These are phyloP conservation scores for Fraxinus americana DNA, from an alignment of 257 asterid species.

Conservation along the genomic window DNA sequence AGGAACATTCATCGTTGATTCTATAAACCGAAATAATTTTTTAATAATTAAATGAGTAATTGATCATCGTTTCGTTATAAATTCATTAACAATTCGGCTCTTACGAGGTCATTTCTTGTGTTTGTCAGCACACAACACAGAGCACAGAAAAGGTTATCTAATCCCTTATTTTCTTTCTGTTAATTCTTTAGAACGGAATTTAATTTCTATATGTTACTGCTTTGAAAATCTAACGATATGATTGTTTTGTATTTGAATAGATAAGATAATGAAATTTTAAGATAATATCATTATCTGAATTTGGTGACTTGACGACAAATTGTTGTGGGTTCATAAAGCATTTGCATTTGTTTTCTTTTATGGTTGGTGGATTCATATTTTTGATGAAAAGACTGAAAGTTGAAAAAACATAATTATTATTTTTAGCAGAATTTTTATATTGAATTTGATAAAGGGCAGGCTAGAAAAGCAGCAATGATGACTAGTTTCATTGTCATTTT, in stretches of 20 bases:
- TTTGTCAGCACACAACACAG: no score
- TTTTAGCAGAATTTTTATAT: not conserved
- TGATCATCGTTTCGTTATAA: not conserved
- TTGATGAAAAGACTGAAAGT: conserved; percentile 19
- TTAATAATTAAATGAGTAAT: no score
- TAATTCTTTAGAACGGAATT: not conserved
- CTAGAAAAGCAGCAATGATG: not conserved
- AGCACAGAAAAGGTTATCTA: not conserved
- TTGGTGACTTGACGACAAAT: conserved; percentile 7
- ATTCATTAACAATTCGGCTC: not conserved
- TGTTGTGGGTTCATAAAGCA: conserved; percentile 5
- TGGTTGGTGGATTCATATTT: not conserved
- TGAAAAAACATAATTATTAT: not conserved
- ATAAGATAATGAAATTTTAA: not conserved
- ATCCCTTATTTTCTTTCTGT: not conserved
- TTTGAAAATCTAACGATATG: not conserved
- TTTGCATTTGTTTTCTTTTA: conserved; percentile 5
- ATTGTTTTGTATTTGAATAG: not conserved
- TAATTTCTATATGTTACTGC: not conserved
- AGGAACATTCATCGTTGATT: not conserved
- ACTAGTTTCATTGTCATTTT: not conserved
- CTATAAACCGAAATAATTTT: not conserved
- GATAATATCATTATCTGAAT: not conserved
- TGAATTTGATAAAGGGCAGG: not conserved
- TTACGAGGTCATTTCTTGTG: not conserved